phyloP scores from a whole-genome alignment of 768 basidiomycete species.

The Auricularia sp. region DNA sequence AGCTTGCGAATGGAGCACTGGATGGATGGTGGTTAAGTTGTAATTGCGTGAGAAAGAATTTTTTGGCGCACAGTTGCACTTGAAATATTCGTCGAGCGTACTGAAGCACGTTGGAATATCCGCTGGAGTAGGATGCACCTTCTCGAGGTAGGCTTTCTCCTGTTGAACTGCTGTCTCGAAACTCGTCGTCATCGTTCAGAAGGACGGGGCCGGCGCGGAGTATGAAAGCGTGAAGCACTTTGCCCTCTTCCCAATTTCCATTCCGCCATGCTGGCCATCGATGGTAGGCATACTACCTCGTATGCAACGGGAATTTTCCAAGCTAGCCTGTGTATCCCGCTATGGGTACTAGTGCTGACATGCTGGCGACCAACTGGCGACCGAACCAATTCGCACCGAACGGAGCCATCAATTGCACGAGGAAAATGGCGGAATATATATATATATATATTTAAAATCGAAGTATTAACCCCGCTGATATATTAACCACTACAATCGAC shows the following conservation, averaged over 20 bases:
- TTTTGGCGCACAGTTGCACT: constrained; percentile 49
- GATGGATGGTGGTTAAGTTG: neutral
- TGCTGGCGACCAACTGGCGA: no score
- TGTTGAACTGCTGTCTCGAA: constrained; percentile 51
- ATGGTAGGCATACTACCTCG: no score
- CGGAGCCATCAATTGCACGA: no score
- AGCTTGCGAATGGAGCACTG: constrained; percentile 73
- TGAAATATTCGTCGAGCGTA: constrained; percentile 61
- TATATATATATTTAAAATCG: no score
- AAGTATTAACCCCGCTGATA: no score
- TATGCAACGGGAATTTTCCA: no score
- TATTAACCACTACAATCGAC: no score
- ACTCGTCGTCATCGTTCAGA: constrained; percentile 13
- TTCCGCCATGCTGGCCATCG: no score
- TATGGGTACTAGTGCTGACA: no score
- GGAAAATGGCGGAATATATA: no score
- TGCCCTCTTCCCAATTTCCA: neutral
- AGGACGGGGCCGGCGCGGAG: neutral
- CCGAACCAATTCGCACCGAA: no score
- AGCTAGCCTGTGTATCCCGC: no score
- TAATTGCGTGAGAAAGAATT: constrained; percentile 1
- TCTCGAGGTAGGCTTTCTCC: constrained; percentile 56
- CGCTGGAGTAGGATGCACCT: constrained; percentile 60
- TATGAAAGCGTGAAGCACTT: neutral
- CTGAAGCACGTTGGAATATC: constrained; percentile 79